phyloP scores from a whole-genome alignment of 2,329 filamentous ascomycete genomes.

The Venturia pyrina region DNA sequence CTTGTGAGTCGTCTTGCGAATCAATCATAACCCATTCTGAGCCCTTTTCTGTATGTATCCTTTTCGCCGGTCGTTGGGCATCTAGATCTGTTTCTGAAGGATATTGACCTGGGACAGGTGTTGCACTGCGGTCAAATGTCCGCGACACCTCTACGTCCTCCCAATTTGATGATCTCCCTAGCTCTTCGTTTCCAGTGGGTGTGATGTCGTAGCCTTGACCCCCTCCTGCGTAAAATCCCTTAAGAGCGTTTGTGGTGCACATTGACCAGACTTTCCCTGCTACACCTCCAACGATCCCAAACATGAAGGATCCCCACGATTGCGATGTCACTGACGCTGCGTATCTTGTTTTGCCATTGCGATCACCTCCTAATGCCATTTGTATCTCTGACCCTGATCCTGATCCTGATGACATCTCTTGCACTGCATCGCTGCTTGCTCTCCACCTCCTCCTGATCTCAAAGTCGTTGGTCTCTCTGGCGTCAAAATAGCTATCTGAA shows the following conservation, averaged over 20 bases:
- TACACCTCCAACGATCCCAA: conserved; percentile 54
- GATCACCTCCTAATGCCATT: neutral
- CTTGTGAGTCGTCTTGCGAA: neutral
- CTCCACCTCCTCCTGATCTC: conserved; percentile 28
- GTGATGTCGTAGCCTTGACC: conserved; percentile 58
- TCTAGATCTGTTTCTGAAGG: conserved; percentile 40
- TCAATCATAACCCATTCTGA: conserved; percentile 29
- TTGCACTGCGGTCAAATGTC: conserved; percentile 22
- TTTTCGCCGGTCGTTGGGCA: conserved; percentile 36
- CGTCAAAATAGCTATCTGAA: conserved; percentile 1
- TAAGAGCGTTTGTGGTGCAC: conserved; percentile 60
- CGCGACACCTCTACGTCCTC: conserved; percentile 21
- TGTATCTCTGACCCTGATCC: neutral
- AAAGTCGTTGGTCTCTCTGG: conserved; percentile 22
- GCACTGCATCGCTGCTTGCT: conserved; percentile 12
- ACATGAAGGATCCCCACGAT: conserved; percentile 49
- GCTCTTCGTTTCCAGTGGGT: conserved; percentile 11
- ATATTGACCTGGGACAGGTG: conserved; percentile 45
- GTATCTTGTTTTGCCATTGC: conserved; percentile 8
- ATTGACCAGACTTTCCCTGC: conserved; percentile 78
- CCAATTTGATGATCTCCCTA: conserved; percentile 15
- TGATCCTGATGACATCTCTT: conserved; percentile 2
- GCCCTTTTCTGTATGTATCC: conserved; percentile 37
- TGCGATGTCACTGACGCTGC: conserved; percentile 12
- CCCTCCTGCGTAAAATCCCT: conserved; percentile 78